phyloP scores from a whole-genome alignment of 371 early-diverging fungal genomes.

The Gilbertella persicaria region DNA sequence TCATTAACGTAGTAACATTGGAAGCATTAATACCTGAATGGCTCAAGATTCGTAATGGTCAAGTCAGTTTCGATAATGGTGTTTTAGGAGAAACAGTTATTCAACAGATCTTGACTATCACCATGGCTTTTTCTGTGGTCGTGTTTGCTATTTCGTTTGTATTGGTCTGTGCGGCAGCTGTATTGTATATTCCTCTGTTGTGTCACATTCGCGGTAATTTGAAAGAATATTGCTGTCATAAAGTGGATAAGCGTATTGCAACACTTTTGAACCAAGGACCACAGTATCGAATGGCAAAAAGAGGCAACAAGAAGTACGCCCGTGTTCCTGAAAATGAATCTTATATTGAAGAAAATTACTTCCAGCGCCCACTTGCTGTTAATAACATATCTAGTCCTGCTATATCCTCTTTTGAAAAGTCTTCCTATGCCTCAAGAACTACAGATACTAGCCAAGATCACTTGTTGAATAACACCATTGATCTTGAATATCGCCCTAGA shows the following conservation, averaged over 20 bases:
- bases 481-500: background rate
- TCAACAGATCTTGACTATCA: constrained; percentile 40
- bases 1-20: constrained; percentile 55
- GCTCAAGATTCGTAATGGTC: constrained; percentile 26
- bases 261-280: constrained; percentile 14
- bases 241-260: constrained; percentile 78
- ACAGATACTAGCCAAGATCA: too few relatives aligned
- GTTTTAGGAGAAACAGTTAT: constrained; percentile 25
- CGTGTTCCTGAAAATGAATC: background rate
- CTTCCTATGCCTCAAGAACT: too few relatives aligned
- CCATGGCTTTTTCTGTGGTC: constrained; percentile 44
- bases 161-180: constrained; percentile 59
- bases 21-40: constrained; percentile 31
- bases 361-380: background rate
- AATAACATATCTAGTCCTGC: background rate
- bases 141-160: constrained; percentile 56
- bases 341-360: background rate
- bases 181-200: constrained; percentile 81
- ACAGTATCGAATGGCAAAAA: background rate
- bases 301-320: background rate
- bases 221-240: constrained; percentile 91
- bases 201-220: constrained; percentile 84
- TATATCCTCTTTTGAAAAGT: too few relatives aligned
- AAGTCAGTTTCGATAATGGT: constrained; percentile 21
- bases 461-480: too few relatives aligned